Base-by-base conservation (phyloP, 306 rosid species). In the Styphnolobium japonicum region DNA sequence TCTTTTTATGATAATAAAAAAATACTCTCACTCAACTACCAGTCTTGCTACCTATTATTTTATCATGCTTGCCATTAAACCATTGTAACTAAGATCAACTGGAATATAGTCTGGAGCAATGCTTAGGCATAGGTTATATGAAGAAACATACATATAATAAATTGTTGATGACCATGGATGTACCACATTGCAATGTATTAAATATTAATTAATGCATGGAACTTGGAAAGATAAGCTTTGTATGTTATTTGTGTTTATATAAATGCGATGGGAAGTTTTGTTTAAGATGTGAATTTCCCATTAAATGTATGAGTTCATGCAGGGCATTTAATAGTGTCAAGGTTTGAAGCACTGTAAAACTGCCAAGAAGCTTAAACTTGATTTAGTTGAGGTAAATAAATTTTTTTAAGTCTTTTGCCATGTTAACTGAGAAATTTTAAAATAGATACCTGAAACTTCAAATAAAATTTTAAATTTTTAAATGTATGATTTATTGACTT, bases 361-460 rank as follows among this genome's bases (percentile, higher is more conserved):
- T 74, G 97, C 97, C 62, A 89, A 64, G 86, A 66, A 71, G 31
- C 96, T 89, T 71, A 83, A 89, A 39, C 87, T 92, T 34, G 97
- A 94, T 89, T 89, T 92, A 89, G 98, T 94, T 58, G 94, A 94
- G 98, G 96, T 94, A 85, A 57, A 87, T 87, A 72, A 21, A 71
- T 7, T 74, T 53, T 36, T 36, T 68, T 11, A 60, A 4, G 34
- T 45, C 53, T 21, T 75, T 75, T 64, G 21, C 37, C 63, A 3
- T 80, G 48, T 66, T 73, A 29, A 15, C 37, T 72, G 71, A 39
- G 56, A 34, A 4, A 3, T 53, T 42, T 18, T 61, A n/a, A n/a
- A n/a, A 63, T 70, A 39, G 72, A 77, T 76, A 51, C 21, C 4
- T 39, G 18, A n/a, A n/a, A n/a, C n/a, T n/a, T n/a, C n/a, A n/a